Percentiles rank a stretch among this genome's conserved stretches.
phyloP scores from a whole-genome alignment of 164 flowering plant genomes.

The Umbellularia californica region DNA sequence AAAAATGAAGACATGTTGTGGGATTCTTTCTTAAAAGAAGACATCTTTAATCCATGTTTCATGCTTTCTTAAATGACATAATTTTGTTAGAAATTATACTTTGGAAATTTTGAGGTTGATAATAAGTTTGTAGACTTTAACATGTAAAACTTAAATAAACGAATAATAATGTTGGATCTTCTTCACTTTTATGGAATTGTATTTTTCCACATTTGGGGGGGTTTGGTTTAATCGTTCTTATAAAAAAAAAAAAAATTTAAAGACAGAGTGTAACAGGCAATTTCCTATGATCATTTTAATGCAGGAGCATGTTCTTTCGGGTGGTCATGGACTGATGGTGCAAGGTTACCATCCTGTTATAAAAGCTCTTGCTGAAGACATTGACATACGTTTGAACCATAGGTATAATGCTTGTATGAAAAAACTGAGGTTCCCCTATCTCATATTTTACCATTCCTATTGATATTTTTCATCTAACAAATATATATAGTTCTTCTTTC shows the following conservation, averaged over 20 bases:
- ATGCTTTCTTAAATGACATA: no score
- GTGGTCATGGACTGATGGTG: constrained; percentile 97
- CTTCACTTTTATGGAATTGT: background rate
- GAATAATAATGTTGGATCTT: background rate
- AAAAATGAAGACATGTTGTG: no score
- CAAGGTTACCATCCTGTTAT: constrained; percentile 85
- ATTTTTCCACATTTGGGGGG: background rate
- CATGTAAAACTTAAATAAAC: no score
- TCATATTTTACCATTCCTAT: background rate
- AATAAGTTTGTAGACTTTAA: no score
- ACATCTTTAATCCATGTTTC: no score
- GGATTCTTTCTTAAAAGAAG: no score
- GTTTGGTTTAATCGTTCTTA: background rate
- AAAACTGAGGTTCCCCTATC: background rate
- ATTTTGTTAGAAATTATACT: no score
- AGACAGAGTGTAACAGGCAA: background rate
- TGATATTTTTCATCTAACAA: background rate
- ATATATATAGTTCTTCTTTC: no score
- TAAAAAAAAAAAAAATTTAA: background rate
- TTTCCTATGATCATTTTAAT: constrained; percentile 1
- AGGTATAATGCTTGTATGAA: constrained; percentile 38
- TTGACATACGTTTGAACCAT: constrained; percentile 72
- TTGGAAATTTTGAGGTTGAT: no score
- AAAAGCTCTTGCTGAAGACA: constrained; percentile 65
- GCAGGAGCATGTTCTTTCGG: constrained; percentile 85